A percentile compares a stretch with the other conserved stretches of the same genome.
Conservation (phyloP, 768 basidiomycete genomes). For the Kwoniella shandongensis region DNA sequence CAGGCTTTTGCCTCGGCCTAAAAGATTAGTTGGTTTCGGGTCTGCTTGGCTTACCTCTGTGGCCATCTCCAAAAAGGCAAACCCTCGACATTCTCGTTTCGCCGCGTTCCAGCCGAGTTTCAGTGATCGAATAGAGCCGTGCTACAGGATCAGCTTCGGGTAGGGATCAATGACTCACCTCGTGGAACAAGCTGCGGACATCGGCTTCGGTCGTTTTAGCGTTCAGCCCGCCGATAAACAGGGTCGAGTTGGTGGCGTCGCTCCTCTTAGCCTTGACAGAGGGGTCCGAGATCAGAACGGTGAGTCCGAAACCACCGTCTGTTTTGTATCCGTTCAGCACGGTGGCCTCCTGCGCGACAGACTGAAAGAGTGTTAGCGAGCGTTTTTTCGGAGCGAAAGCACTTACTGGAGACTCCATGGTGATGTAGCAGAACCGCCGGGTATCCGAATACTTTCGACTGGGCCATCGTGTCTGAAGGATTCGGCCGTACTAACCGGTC, state of each 20-base stretch:
- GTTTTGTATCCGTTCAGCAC: constrained; percentile 72
- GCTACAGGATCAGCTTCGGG: constrained; percentile 57
- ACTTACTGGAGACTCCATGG: constrained; percentile 79
- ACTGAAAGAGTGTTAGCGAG: constrained; percentile 53
- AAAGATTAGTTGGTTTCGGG: background rate
- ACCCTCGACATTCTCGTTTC: constrained; percentile 74
- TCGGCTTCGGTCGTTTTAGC: constrained; percentile 75
- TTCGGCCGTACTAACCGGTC: constrained; percentile 69
- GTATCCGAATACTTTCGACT: constrained; percentile 93
- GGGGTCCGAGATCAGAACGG: constrained; percentile 85
- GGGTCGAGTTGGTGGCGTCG: constrained; percentile 77
- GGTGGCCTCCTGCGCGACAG: constrained; percentile 67
- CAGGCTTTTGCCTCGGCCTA: constrained; percentile 35
- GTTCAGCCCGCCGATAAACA: constrained; percentile 84
- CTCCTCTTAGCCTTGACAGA: constrained; percentile 84
- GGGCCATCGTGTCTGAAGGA: constrained; percentile 97
- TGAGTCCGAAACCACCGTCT: constrained; percentile 58
- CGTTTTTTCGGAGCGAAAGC: background rate
- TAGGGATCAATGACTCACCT: constrained; percentile 20
- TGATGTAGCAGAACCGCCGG: constrained; percentile 90
- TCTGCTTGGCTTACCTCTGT: constrained; percentile 62
- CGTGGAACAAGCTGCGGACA: constrained; percentile 69
- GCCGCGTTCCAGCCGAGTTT: constrained; percentile 66
- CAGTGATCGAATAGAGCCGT: constrained; percentile 76
- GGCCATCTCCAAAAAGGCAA: constrained; percentile 89